phyloP scores from a whole-genome alignment of 164 flowering plant species.

The Nymphaea colorata region DNA sequence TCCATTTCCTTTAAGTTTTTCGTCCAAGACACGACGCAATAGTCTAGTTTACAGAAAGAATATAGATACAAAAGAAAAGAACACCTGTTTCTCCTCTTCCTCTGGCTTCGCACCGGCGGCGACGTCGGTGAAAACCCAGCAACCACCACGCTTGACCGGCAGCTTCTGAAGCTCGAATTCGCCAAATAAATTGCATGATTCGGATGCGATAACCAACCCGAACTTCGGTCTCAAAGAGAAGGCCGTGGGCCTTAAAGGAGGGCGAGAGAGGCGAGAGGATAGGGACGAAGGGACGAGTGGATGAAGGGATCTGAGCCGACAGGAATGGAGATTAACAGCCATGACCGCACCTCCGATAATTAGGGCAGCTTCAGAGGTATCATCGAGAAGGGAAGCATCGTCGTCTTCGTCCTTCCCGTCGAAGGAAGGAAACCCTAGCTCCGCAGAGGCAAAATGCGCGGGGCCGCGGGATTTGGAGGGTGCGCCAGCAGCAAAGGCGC shows the following conservation, averaged over 20 bases:
- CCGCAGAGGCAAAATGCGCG: not conserved
- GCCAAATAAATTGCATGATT: not conserved
- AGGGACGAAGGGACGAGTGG: not conserved
- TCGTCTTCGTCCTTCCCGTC: not conserved
- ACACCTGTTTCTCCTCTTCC: not conserved
- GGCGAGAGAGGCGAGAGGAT: not conserved
- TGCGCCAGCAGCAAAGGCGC: not conserved
- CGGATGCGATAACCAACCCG: not conserved
- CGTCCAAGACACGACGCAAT: no score
- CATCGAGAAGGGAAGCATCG: not conserved
- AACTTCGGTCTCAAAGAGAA: not conserved
- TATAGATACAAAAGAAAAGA: not conserved
- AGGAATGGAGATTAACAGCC: not conserved
- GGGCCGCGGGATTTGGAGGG: not conserved
- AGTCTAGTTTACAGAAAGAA: no score
- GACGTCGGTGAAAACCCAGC: not conserved
- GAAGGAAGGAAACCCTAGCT: not conserved
- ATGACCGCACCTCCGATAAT: not conserved
- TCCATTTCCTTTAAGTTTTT: no score
- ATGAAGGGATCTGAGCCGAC: not conserved
- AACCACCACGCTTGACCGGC: not conserved
- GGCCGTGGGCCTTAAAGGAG: not conserved
- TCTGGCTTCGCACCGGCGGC: not conserved
- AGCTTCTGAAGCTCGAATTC: not conserved
- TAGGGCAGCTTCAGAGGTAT: not conserved